Conservation (phyloP, 495 filamentous ascomycete genomes). For the Filosporella fistucella region DNA sequence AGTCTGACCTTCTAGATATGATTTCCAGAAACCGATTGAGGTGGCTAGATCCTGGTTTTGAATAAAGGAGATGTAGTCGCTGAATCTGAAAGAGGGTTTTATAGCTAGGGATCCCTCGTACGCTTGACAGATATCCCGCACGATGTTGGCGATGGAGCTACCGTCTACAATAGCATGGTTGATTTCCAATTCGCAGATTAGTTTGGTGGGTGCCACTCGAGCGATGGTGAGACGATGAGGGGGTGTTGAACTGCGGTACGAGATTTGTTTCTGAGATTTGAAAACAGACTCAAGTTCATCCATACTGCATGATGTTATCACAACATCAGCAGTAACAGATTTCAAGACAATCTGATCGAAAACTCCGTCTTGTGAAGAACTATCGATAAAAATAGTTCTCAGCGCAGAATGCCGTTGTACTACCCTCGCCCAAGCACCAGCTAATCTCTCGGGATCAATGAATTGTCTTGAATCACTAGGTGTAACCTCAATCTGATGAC, state of each 20-base stretch:
- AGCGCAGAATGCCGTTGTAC: slow-evolving; percentile 49
- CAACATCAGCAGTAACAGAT: slow-evolving; percentile 30
- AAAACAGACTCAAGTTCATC: slow-evolving; percentile 22
- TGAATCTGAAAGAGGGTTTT: neutral
- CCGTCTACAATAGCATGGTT: slow-evolving; percentile 52
- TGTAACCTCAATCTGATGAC: neutral
- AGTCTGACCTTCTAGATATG: slow-evolving; percentile 3
- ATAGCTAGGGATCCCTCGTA: slow-evolving; percentile 4
- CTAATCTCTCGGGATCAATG: slow-evolving; percentile 37
- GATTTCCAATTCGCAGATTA: slow-evolving; percentile 49
- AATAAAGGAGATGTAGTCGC: slow-evolving; percentile 10
- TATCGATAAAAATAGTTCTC: slow-evolving; percentile 49
- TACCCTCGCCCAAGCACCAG: slow-evolving; percentile 47
- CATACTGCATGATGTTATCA: slow-evolving; percentile 37
- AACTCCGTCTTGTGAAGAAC: slow-evolving; percentile 41
- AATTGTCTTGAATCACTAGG: slow-evolving; percentile 1
- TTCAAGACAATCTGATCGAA: slow-evolving; percentile 52
- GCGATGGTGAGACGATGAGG: slow-evolving; percentile 47
- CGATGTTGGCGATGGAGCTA: slow-evolving; percentile 3
- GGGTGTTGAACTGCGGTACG: neutral
- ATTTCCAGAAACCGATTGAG: slow-evolving; percentile 7
- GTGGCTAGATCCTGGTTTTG: neutral
- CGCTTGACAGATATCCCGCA: neutral
- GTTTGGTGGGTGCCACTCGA: slow-evolving; percentile 31
- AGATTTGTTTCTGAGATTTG: slow-evolving; percentile 33